Conservation (phyloP, 768 basidiomycete species). For the Tricholoma hemisulphureum region DNA sequence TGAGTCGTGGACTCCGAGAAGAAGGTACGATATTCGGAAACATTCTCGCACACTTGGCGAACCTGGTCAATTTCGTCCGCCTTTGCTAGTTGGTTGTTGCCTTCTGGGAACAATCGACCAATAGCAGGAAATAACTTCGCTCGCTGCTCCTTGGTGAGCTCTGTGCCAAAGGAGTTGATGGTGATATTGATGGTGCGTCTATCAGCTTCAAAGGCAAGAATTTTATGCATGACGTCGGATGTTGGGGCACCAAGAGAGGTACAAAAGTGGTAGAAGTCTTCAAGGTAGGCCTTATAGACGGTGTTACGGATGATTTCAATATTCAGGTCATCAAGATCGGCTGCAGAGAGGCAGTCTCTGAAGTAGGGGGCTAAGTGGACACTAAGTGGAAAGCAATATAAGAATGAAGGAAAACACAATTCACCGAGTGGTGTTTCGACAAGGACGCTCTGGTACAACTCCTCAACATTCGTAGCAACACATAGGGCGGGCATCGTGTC, state of each 20-base stretch:
- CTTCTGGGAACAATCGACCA: constrained; percentile 91
- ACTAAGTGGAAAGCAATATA: constrained; percentile 1
- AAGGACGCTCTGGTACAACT: constrained; percentile 93
- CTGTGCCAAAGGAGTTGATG: constrained; percentile 97
- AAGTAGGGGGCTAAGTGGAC: constrained; percentile 80
- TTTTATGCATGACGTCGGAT: constrained; percentile 85
- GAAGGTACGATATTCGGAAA: constrained; percentile 89
- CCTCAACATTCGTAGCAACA: constrained; percentile 98
- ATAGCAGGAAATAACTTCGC: constrained; percentile 93
- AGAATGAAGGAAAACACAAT: constrained; percentile 23
- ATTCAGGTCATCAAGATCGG: constrained; percentile 97
- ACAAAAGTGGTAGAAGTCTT: constrained; percentile 91
- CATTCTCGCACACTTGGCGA: constrained; percentile 78
- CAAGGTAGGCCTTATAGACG: constrained; percentile 97
- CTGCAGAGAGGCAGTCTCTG: constrained; percentile 90
- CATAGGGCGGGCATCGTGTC: constrained; percentile 99
- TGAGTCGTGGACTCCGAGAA: constrained; percentile 58
- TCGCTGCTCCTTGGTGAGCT: constrained; percentile 91
- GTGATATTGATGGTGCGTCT: constrained; percentile 97
- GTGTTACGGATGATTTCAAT: constrained; percentile 99
- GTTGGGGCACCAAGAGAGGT: constrained; percentile 80
- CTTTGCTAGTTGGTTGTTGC: constrained; percentile 89
- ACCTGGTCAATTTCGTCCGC: constrained; percentile 97
- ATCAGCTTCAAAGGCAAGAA: constrained; percentile 96
- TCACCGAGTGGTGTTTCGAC: constrained; percentile 96